Base-by-base conservation (phyloP, 1,284 basidiomycete species). In the Gymnopus androsaceus region DNA sequence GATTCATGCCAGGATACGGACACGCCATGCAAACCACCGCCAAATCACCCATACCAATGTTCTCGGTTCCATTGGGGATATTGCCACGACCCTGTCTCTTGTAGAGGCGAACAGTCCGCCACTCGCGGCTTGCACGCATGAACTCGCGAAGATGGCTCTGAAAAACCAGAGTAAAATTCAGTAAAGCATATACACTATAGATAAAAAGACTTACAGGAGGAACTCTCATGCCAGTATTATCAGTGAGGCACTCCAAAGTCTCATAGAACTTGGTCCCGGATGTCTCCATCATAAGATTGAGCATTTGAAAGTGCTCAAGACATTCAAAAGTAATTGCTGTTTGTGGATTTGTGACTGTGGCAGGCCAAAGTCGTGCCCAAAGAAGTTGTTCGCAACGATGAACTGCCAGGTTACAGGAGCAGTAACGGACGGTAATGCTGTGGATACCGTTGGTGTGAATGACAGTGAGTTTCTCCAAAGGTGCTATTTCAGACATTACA, bases 261-360 rank as follows among this genome's bases (percentile, higher is more conserved):
- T 65, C 58, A 38, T 68, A 69, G 38, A 62, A 70, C 25, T 69
- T 63, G 21, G 60, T 66, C 0, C 51, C 59, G 0, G 66, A 67
- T 1, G 61, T 59, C 48, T 69, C 69, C 0, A 59, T 65, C 28
- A 63, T 53, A 34, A 65, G 66, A 0, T 61, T 63, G 0, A 70
- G 38, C 0, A 68, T 42, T 6, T 72, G 62, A 47, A 66, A 69
- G 7, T 23, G 23, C 7, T 67, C 56, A 71, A 55, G 7, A 64
- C n/a, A 30, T 0, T 36, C 8, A 33, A 70, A 69, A 0, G 67
- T 68, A 1, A 58, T 59, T 0, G 64, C 67, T 1, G 63, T 66
- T 27, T 56, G 56, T 0, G 64, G 68, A 27, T 64, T 53, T 0
- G 17, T 49, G 1, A 54, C 40, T 1, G 61, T 68, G 3, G 65